Percentiles rank a stretch among this genome's conserved stretches.
phyloP scores from a whole-genome alignment of 306 rosid species.

The Astragalus glycyphyllos region DNA sequence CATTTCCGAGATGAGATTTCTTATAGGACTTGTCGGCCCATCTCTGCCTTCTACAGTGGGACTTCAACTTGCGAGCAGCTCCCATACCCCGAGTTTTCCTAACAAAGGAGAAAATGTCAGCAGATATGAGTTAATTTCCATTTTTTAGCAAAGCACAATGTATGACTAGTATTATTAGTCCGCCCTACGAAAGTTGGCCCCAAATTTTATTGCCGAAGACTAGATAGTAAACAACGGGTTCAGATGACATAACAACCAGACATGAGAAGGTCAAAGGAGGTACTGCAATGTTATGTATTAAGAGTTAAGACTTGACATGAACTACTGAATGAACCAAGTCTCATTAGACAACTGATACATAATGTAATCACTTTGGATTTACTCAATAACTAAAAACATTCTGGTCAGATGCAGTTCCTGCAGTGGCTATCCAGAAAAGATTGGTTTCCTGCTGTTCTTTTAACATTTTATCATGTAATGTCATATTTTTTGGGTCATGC shows the following conservation, averaged over 20 bases:
- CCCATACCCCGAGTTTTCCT: constrained; percentile 87
- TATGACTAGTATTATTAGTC: not conserved
- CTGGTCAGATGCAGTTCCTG: not conserved
- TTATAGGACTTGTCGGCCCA: constrained; percentile 85
- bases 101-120: constrained; percentile 27
- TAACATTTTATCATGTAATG: not conserved
- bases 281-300: not conserved
- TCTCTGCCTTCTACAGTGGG: constrained; percentile 77
- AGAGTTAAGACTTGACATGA: not conserved
- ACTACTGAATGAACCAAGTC: not conserved
- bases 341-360: not conserved
- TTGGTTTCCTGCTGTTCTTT: not conserved
- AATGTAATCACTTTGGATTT: not conserved
- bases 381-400: constrained; percentile 8
- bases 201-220: not conserved
- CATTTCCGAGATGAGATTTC: constrained; percentile 83
- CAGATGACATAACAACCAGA: not conserved
- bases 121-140: not conserved
- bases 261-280: not conserved
- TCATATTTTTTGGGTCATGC: not conserved
- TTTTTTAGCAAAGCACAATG: not conserved
- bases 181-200: not conserved
- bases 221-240: not conserved
- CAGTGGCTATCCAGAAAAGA: not conserved
- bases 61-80: constrained; percentile 85